phyloP scores from a whole-genome alignment of 768 basidiomycete species.

The Antrodiella citrinella region DNA sequence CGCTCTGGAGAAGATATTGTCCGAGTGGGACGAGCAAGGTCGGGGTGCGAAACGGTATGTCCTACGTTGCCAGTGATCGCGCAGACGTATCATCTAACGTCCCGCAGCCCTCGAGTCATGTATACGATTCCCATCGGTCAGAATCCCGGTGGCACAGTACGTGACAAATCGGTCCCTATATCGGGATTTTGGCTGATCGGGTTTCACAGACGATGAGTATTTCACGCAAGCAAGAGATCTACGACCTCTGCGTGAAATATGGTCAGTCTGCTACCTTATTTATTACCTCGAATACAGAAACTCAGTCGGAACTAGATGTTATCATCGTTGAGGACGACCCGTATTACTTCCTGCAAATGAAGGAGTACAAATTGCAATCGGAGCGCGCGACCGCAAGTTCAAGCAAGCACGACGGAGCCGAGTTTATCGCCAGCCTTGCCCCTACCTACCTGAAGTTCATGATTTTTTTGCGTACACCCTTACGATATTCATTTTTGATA shows the following conservation, averaged over 20 bases:
- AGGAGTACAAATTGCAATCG: constrained; percentile 40
- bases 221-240: constrained; percentile 68
- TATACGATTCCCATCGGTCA: constrained; percentile 79
- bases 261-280: constrained; percentile 30
- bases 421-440: constrained; percentile 45
- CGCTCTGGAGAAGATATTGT: constrained; percentile 49
- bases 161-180: constrained; percentile 15
- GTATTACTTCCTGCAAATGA: constrained; percentile 68
- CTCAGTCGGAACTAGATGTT: constrained; percentile 36
- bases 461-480: constrained; percentile 10
- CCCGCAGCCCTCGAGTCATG: constrained; percentile 54
- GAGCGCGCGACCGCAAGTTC: constrained; percentile 18
- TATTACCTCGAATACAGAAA: background rate
- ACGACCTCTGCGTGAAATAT: constrained; percentile 76
- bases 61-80: background rate
- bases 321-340: constrained; percentile 84
- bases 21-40: constrained; percentile 54
- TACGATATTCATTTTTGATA: background rate
- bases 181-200: background rate
- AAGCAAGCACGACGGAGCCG: constrained; percentile 30
- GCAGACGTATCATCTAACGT: constrained; percentile 1
- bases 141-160: constrained; percentile 71
- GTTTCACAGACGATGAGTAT: constrained; percentile 45
- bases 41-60: constrained; percentile 48
- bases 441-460: constrained; percentile 61